phyloP scores from a whole-genome alignment of 257 asterid genomes.

The Salvia splendens region DNA sequence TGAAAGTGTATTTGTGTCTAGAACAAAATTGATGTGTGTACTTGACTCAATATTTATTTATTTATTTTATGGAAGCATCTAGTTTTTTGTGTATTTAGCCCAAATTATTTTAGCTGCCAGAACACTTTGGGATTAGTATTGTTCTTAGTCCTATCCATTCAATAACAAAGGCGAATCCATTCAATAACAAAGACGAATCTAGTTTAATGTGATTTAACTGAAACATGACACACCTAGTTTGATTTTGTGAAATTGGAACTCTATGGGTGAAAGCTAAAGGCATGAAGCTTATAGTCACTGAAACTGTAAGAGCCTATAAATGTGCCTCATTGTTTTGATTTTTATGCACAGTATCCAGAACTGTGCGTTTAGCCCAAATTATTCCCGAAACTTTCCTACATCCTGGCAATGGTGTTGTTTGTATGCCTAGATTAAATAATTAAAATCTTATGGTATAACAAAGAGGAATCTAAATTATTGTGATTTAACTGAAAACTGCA shows the following conservation, averaged over 20 bases:
- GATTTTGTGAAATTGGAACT: no score
- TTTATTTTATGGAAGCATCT: background rate
- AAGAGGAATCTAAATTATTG: constrained; percentile 17
- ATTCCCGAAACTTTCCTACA: background rate
- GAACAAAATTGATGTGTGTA: constrained; percentile 8
- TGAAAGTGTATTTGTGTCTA: background rate
- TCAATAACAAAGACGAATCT: no score
- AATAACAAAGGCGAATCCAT: no score
- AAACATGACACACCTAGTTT: no score
- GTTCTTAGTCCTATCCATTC: no score
- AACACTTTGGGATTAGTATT: background rate
- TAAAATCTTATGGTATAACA: background rate
- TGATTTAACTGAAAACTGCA: background rate
- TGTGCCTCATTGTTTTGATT: no score
- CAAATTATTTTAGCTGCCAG: background rate
- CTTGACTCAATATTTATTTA: background rate
- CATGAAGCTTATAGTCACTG: no score
- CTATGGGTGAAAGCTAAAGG: no score
- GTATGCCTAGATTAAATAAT: background rate
- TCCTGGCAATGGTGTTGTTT: background rate
- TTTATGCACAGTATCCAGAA: no score
- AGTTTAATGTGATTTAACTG: no score
- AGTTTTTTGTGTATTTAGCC: background rate
- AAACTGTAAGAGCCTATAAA: no score
- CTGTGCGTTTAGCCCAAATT: no score